phyloP scores from a whole-genome alignment of 2,329 filamentous ascomycete genomes.

The Aureobasidium mangrovei region DNA sequence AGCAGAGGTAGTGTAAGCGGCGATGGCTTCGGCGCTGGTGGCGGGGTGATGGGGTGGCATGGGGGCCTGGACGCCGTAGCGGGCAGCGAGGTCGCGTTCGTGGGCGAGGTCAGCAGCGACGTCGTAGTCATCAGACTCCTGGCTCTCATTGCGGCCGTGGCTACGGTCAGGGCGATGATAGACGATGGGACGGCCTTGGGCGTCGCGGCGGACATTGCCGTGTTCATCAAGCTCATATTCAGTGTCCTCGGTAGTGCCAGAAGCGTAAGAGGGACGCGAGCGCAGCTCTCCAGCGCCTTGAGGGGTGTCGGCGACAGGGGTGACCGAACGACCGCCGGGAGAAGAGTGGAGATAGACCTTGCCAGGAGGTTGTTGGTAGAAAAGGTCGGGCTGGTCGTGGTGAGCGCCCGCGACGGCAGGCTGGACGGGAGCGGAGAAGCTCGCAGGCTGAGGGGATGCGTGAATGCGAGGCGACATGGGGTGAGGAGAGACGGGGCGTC shows the following conservation, averaged over 20 bases:
- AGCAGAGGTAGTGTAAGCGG: conserved; percentile 18
- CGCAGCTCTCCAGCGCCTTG: conserved; percentile 22
- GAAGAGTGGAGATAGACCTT: conserved; percentile 25
- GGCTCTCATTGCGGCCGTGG: background rate
- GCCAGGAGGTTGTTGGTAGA: conserved; percentile 39
- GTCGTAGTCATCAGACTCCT: conserved; percentile 47
- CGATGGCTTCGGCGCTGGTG: conserved; percentile 28
- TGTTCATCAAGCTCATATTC: conserved; percentile 59
- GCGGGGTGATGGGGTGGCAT: conserved; percentile 20
- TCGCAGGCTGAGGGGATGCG: conserved; percentile 1
- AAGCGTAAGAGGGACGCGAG: conserved; percentile 40
- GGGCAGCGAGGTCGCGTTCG: conserved; percentile 39
- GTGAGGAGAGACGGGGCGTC: conserved; percentile 5
- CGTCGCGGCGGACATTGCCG: conserved; percentile 54
- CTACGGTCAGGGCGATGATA: conserved; percentile 27
- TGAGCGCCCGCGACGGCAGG: background rate
- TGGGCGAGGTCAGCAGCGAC: conserved; percentile 42
- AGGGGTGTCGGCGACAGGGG: conserved; percentile 8
- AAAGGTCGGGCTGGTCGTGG: conserved; percentile 22
- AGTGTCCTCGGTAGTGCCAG: conserved; percentile 54
- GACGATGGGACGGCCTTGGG: conserved; percentile 51
- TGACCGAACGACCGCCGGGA: conserved; percentile 11
- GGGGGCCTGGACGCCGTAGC: conserved; percentile 32
- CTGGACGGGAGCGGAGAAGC: background rate
- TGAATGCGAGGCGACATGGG: background rate